These are phyloP conservation scores for Nothophaeocryptopus gaeumannii DNA, from an alignment of 2,329 filamentous ascomycete genomes.

Conservation along the genomic window DNA sequence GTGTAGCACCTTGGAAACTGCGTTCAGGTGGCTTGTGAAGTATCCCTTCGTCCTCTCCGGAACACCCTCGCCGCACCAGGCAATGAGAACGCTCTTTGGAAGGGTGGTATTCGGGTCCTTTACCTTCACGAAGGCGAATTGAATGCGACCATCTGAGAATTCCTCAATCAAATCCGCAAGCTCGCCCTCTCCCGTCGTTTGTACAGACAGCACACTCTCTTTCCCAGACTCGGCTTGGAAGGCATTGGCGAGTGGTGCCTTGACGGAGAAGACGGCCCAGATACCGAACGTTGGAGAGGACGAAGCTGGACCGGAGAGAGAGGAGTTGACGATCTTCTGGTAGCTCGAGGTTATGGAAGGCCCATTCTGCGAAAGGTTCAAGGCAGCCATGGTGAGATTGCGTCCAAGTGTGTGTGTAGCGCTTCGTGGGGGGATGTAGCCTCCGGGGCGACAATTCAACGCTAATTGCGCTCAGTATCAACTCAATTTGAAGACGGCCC, in stretches of 20 bases:
- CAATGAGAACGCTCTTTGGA: conserved; percentile 89
- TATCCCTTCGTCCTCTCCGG: conserved; percentile 98
- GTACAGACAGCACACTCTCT: conserved; percentile 93
- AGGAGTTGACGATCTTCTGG: conserved; percentile 62
- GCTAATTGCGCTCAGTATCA: no score
- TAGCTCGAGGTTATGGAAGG: conserved; percentile 57
- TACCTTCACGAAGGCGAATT: conserved; percentile 95
- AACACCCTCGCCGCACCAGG: conserved; percentile 95
- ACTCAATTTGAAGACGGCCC: no score
- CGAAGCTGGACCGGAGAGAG: conserved; percentile 55
- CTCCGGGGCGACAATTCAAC: no score
- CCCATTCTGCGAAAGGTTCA: conserved; percentile 55
- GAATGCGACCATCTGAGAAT: conserved; percentile 92
- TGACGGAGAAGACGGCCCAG: conserved; percentile 93
- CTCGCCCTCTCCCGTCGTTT: conserved; percentile 90
- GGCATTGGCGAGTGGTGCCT: conserved; percentile 85
- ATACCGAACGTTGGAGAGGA: conserved; percentile 79
- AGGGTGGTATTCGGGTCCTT: conserved; percentile 88
- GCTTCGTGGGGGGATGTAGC: no score
- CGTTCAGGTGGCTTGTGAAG: conserved; percentile 89
- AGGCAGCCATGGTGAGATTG: conserved; percentile 65
- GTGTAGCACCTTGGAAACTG: conserved; percentile 88
- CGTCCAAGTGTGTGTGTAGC: no score
- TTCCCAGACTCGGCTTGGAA: conserved; percentile 84
- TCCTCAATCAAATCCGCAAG: conserved; percentile 87